Evolutionary conservation across 2,329 filamentous ascomycete species (phyloP).

Genomic region (Bipolaris zeicola): DNA sequence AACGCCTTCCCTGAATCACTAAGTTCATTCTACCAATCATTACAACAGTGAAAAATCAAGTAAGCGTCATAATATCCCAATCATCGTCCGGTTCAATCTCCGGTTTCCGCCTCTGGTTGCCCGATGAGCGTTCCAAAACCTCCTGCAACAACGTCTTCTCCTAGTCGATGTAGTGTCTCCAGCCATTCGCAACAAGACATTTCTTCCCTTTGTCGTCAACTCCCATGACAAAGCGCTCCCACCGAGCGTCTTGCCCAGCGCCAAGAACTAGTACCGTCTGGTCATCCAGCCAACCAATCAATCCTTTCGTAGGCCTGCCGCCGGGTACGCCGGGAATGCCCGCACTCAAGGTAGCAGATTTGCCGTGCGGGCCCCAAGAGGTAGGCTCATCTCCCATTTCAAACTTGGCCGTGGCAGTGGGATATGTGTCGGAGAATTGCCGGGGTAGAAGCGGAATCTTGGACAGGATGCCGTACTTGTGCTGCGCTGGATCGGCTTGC

Average conservation of each 20-base stretch:
- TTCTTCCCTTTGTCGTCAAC: constrained; percentile 63
- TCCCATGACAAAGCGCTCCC: constrained; percentile 73
- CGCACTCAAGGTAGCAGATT: constrained; percentile 47
- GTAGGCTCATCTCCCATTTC: constrained; percentile 76
- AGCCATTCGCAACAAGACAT: constrained; percentile 2
- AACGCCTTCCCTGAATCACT: background rate
- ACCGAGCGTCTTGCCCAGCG: constrained; percentile 78
- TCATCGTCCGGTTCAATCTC: background rate
- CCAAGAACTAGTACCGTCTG: constrained; percentile 76
- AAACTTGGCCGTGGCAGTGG: constrained; percentile 79
- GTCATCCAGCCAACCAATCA: constrained; percentile 84
- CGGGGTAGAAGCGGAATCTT: constrained; percentile 84
- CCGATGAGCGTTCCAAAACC: too few relatives aligned
- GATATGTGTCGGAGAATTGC: constrained; percentile 88
- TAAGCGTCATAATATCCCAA: background rate
- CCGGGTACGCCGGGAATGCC: constrained; percentile 60
- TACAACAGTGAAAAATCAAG: background rate
- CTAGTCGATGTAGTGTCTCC: constrained; percentile 16
- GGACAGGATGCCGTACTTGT: constrained; percentile 83
- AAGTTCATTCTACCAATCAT: background rate
- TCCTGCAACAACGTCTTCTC: background rate
- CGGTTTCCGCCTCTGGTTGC: background rate
- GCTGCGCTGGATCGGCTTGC: constrained; percentile 28
- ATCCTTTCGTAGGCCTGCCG: constrained; percentile 73
- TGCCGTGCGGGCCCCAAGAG: constrained; percentile 35